Conservation (phyloP, 352 stramenopile genomes). For the Discostella stelligera region DNA sequence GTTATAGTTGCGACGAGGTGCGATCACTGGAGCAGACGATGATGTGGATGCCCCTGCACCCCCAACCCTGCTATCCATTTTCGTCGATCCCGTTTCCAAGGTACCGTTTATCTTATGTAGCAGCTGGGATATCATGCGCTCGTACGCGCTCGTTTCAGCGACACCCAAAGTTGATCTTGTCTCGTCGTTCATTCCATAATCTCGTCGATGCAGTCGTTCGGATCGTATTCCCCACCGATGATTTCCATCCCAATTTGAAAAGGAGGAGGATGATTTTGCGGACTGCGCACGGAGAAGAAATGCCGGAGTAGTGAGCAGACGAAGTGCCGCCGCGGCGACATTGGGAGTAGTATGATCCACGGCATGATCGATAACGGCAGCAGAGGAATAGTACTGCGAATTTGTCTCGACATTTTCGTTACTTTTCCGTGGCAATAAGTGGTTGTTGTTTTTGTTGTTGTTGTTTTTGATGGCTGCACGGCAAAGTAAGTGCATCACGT, state of each 20-base stretch:
- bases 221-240: conserved; percentile 8
- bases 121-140: neutral
- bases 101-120: conserved; percentile 8
- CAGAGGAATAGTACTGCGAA: neutral
- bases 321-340: conserved; percentile 31
- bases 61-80: neutral
- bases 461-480: neutral
- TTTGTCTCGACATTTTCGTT: no score
- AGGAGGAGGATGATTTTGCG: neutral
- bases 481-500: neutral
- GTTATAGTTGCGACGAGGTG: neutral
- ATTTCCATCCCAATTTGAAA: conserved; percentile 5
- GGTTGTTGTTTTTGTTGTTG: neutral
- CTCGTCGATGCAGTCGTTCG: neutral
- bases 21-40: neutral
- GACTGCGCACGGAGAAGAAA: conserved; percentile 15
- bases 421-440: neutral
- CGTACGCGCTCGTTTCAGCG: neutral
- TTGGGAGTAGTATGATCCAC: conserved; percentile 22
- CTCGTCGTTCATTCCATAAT: no score
- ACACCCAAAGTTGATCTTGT: neutral
- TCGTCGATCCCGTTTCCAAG: neutral
- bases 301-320: conserved; percentile 22
- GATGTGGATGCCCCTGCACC: neutral
- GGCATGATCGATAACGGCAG: neutral